These are phyloP conservation scores for Vitis cinerea DNA, from an alignment of 164 flowering plant species.

Conservation along the genomic window DNA sequence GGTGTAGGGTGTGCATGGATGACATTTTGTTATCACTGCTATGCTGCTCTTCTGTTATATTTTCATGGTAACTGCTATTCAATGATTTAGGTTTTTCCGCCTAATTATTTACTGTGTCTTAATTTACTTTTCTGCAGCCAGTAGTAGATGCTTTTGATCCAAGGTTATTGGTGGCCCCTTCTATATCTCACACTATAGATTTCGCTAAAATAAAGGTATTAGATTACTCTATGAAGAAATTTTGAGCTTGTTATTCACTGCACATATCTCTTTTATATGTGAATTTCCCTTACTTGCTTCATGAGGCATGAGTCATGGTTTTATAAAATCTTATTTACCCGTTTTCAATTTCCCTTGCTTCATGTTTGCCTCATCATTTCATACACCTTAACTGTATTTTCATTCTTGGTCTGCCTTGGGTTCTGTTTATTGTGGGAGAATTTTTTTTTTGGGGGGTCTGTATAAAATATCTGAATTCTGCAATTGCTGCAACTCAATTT, in stretches of 20 bases:
- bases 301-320: neutral
- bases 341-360: too few species aligned
- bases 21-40: too few species aligned
- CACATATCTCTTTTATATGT: too few species aligned
- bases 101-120: slow-evolving; percentile 4
- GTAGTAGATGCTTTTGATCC: slow-evolving; percentile 99
- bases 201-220: slow-evolving; percentile 72
- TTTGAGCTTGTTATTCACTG: neutral
- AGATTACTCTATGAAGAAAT: neutral
- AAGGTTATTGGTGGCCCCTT: slow-evolving; percentile 88
- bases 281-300: neutral
- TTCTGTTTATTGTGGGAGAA: neutral
- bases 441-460: neutral
- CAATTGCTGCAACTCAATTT: neutral
- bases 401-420: neutral
- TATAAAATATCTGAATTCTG: too few species aligned
- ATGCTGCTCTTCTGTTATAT: neutral
- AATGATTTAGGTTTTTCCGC: neutral
- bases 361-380: too few species aligned
- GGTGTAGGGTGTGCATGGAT: too few species aligned
- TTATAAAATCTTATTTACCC: too few species aligned
- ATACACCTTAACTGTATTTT: neutral
- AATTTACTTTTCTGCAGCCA: slow-evolving; percentile 56
- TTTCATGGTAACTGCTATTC: slow-evolving; percentile 1
- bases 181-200: slow-evolving; percentile 67